phyloP scores from a whole-genome alignment of 148 eudicot species.

The Camellia japonica region DNA sequence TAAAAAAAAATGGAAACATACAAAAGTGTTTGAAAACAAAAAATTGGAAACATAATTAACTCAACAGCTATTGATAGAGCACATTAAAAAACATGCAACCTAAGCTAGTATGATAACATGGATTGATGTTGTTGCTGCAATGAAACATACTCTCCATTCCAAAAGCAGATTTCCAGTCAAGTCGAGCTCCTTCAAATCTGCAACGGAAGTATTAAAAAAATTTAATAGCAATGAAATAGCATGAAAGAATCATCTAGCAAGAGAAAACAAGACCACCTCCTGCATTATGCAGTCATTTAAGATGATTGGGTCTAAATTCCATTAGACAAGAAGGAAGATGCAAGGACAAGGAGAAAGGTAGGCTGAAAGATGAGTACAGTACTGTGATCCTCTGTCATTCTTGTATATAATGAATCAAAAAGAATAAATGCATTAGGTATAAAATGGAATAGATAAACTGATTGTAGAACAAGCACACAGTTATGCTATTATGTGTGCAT shows the following conservation, averaged over 20 bases:
- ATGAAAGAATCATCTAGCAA: background rate
- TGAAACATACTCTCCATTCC: conserved; percentile 69
- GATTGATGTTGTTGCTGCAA: background rate
- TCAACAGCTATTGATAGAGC: background rate
- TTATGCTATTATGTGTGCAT: too few species aligned
- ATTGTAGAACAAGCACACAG: too few species aligned
- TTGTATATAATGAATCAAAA: too few species aligned
- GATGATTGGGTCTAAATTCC: background rate
- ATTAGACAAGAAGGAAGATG: background rate
- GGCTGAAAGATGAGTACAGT: too few species aligned
- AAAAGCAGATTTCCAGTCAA: conserved; percentile 86
- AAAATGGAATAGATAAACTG: background rate
- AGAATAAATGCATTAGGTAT: background rate
- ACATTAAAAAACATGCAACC: background rate
- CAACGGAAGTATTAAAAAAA: conserved; percentile 18
- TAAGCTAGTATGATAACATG: background rate
- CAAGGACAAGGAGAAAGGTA: too few species aligned
- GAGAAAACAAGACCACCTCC: background rate
- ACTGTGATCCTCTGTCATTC: too few species aligned
- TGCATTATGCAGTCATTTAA: background rate
- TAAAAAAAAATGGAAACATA: too few species aligned
- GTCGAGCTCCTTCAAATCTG: conserved; percentile 95
- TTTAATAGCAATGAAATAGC: background rate
- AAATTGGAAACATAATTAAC: background rate
- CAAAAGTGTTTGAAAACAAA: too few species aligned